Base-by-base conservation (phyloP, 257 asterid species). In the Nicotiana attenuata region DNA sequence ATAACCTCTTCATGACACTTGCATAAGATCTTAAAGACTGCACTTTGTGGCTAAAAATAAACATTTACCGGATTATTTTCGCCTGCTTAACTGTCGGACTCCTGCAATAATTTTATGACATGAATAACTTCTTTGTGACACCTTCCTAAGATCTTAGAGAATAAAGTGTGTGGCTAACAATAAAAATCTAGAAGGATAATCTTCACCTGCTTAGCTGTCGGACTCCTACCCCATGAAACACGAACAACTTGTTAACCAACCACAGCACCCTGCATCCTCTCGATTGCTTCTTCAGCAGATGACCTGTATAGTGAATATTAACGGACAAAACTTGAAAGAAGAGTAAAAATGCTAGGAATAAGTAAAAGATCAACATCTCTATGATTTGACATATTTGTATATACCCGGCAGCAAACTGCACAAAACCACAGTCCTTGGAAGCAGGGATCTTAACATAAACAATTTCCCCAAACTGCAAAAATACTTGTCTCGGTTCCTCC, bases 221-320 rank as follows among this genome's bases (percentile, higher is more conserved):
- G 97, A 75, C 91, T 91, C 89, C 95, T 88, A 86, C 96, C 98
- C 97, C 96, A 94, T 35, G 94, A 94, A 85, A 94, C 93, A 50
- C 95, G 97, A 80, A 95, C 98, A 59, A 91, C 93, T 86, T 92
- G 98, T 81, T 93, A 97, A 84, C 99, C 98, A 87, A 95, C 91
- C 85, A 88, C 87, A 81, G 91, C 83, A 67, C 99, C 95, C 84
- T 92, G 97, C 98, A 95, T 92, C 84, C 98, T 91, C 89, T 91
- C 97, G 86, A 93, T 95, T 73, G 98, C 90, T 88, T 93, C 99
- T 88, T 95, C 99, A 45, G 97, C 98, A 77, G 95, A 95, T 56
- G 94, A 53, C 89, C 96, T 93, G 77, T 65, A 55, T 65, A 76
- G 75, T 67, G 79, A 83, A 85, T 33, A 78, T 61, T 78, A 81